phyloP scores from a whole-genome alignment of 805 yeast genomes.

The Ogataea glucozyma region DNA sequence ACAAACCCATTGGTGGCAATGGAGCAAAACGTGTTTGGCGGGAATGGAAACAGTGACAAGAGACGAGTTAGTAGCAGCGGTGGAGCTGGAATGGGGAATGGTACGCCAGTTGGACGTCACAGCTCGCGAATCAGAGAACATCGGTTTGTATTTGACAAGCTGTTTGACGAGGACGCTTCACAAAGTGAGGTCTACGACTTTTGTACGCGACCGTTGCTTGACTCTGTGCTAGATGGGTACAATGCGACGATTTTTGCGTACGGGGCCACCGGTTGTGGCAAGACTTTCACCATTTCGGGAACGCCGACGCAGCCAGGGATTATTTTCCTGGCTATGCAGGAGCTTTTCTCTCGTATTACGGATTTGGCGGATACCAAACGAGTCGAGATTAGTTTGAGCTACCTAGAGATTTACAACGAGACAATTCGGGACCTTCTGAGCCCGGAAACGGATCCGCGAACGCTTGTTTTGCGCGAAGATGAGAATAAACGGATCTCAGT shows the following conservation, averaged over 20 bases:
- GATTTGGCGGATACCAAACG: slow-evolving; percentile 51
- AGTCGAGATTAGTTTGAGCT: slow-evolving; percentile 66
- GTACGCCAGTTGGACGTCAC: slow-evolving; percentile 30
- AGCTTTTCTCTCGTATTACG: slow-evolving; percentile 65
- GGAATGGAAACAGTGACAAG: slow-evolving; percentile 7
- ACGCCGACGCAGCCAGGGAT: slow-evolving; percentile 73
- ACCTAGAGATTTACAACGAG: slow-evolving; percentile 89
- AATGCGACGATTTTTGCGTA: slow-evolving; percentile 94
- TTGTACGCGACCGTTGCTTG: slow-evolving; percentile 73
- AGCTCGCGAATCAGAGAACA: slow-evolving; percentile 64
- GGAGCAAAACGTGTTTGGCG: slow-evolving; percentile 38
- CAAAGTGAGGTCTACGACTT: slow-evolving; percentile 67
- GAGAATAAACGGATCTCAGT: slow-evolving; percentile 64
- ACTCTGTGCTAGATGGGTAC: slow-evolving; percentile 76
- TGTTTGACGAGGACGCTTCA: slow-evolving; percentile 64
- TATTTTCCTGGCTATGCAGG: slow-evolving; percentile 75
- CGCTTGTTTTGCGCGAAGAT: slow-evolving; percentile 69
- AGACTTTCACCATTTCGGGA: slow-evolving; percentile 88
- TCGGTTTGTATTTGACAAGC: slow-evolving; percentile 76
- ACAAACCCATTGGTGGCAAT: slow-evolving; percentile 57
- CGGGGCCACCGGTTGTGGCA: slow-evolving; percentile 99
- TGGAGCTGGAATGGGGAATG: too few species aligned
- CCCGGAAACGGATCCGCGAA: slow-evolving; percentile 43
- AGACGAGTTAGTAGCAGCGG: slow-evolving; percentile 19
- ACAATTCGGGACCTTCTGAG: slow-evolving; percentile 75